Evolutionary conservation across 164 flowering plant species (phyloP), one percentile per base, ranked within the genome.

Genomic region (Platanus orientalis): DNA sequence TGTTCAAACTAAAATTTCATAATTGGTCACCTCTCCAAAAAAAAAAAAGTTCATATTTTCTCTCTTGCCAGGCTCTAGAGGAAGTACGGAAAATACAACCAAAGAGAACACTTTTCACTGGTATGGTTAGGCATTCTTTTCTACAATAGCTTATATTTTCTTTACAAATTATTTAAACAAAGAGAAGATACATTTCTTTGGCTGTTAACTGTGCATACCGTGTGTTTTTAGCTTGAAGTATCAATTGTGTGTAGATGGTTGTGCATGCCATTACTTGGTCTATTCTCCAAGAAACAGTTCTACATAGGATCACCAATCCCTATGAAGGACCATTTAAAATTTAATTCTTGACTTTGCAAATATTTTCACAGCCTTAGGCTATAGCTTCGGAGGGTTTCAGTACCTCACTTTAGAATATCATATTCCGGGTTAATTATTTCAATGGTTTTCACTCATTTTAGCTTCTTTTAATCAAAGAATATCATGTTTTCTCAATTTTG

Each of bases 31-130:
- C n/a, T n/a, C n/a, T n/a, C n/a, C n/a, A n/a, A n/a, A n/a, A n/a
- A n/a, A n/a, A n/a, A n/a, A n/a, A n/a, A n/a, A n/a, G n/a, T n/a
- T n/a, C n/a, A n/a, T n/a, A n/a, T n/a, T n/a, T n/a, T 54, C 48
- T 62, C 12, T 20, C 49, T 48, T 27, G 7, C 55, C 80, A 94
- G 97, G 92, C 98, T 39, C 70, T 90, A 47, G 96, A 94, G 63
- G 98, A 94, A 81, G 96, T 90, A 26, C 80, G 91, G 48, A 90
- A 86, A 79, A 90, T 90, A 64, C 74, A 65, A 77, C 97, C 96
- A 16, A 89, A 75, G 78, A 76, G 92, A 73, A 80, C 98, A 48
- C 83, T 90, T 60, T 89, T 94, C 75, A 90, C 96, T 23, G 98
- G 98, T 90, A 81, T 56, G 66, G 40, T 52, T 30, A 39, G 45